Base-by-base conservation (phyloP, 2,329 filamentous ascomycete genomes). In the Botryotinia calthae region DNA sequence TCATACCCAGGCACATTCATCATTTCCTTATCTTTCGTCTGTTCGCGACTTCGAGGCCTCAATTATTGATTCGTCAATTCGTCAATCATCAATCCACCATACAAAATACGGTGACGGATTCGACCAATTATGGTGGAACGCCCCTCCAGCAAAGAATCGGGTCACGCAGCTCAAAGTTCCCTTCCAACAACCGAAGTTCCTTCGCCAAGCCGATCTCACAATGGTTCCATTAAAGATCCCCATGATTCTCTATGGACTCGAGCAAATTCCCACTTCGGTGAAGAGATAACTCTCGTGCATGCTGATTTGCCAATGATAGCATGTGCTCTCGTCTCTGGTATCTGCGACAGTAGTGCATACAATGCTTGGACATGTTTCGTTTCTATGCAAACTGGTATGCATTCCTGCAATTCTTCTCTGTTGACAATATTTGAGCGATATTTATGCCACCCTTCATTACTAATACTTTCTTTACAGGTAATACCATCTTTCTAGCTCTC, bases 401-500 rank as follows among this genome's bases (percentile, higher is more conserved):
- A 22, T 25, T 20, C 18, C 46, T 28, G 6, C 40, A 59, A 63
- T 37, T 25, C 18, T 18, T n/a, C 25, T n/a, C 25, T 16, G 12
- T 16, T n/a, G 25, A 4, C 40, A 34, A 37, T 7, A 37, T 1
- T 37, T 8, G 37, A 9, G 37, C 8, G 8, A 62, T 42, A 44
- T 14, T 37, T 25, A 51, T 48, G 7, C 31, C 22, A 56, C 46
- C 28, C 28, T 64, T 28, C 61, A 22, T 34, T 16, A n/a, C 56
- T 48, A 40, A 63, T 68, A 71, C 69, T 25, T 25, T 54, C 2
- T 54, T 16, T 4, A 7, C 34, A 83, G 88, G 88, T 56, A 90
- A 90, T 80, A 90, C 88, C 16, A 86, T 90, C 76, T 89, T 90
- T 81, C 83, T 90, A 56, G 88, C 86, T 28, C 86, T 90, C 34